A percentile compares a stretch with the other conserved stretches of the same genome.
phyloP scores from a whole-genome alignment of 257 asterid genomes.

The Oldenlandia corymbosa region DNA sequence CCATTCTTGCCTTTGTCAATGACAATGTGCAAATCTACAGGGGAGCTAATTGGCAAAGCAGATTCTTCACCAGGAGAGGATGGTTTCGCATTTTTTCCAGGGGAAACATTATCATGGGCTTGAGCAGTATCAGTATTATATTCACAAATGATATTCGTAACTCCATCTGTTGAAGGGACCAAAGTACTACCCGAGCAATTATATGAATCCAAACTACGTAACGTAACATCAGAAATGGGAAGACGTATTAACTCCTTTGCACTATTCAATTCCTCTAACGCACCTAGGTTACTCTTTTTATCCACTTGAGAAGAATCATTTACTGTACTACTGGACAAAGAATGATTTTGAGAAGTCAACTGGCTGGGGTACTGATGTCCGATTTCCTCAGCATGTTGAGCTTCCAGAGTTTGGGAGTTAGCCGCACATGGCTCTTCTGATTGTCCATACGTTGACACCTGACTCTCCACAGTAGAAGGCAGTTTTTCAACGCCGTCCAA shows the following conservation, averaged over 20 bases:
- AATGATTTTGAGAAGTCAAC: slow-evolving; percentile 22
- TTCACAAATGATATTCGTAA: slow-evolving; percentile 10
- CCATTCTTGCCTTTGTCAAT: slow-evolving; percentile 18
- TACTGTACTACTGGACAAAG: slow-evolving; percentile 21
- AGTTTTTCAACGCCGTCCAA: slow-evolving; percentile 21
- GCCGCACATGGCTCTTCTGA: slow-evolving; percentile 26
- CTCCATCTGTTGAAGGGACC: slow-evolving; percentile 7
- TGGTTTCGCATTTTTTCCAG: slow-evolving; percentile 13
- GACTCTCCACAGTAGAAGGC: slow-evolving; percentile 26
- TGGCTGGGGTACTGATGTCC: slow-evolving; percentile 21
- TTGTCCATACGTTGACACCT: slow-evolving; percentile 22
- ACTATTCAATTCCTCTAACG: slow-evolving; percentile 21
- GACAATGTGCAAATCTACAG: slow-evolving; percentile 14
- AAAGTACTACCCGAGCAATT: slow-evolving; percentile 7
- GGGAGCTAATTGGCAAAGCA: slow-evolving; percentile 21
- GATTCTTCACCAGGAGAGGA: slow-evolving; percentile 25
- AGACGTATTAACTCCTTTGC: slow-evolving; percentile 22
- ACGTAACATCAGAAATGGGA: slow-evolving; percentile 26
- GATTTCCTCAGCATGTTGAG: slow-evolving; percentile 19
- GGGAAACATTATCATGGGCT: slow-evolving; percentile 9
- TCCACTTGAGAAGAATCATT: slow-evolving; percentile 18
- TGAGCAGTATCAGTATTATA: slow-evolving; percentile 11
- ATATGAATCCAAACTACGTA: slow-evolving; percentile 26
- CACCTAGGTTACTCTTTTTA: slow-evolving; percentile 16
- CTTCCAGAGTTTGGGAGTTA: slow-evolving; percentile 14